Percentiles rank a stretch among this genome's conserved stretches.
phyloP scores from a whole-genome alignment of 177 flowering plant genomes.

The Vitis hybrid region DNA sequence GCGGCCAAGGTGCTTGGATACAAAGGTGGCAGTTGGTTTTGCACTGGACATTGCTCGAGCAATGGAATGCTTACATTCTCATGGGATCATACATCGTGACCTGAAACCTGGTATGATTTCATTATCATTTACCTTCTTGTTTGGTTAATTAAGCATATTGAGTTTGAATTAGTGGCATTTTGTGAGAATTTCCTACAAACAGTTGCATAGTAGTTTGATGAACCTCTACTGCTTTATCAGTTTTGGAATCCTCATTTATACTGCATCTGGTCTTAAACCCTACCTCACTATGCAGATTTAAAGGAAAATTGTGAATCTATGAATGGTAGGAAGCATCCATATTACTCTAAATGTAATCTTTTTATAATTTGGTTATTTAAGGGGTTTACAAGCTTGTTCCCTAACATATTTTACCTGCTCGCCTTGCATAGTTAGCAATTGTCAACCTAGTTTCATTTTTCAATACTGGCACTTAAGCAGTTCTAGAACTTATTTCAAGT shows the following conservation, averaged over 20 bases:
- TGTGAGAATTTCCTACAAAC: neutral
- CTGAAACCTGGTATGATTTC: conserved; percentile 70
- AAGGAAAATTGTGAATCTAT: neutral
- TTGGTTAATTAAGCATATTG: neutral
- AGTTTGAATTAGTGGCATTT: neutral
- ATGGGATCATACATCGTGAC: conserved; percentile 92
- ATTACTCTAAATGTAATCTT: too few relatives aligned
- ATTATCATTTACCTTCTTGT: neutral
- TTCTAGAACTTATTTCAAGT: too few relatives aligned
- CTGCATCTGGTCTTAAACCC: neutral
- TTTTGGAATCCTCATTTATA: neutral
- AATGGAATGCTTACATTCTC: conserved; percentile 85
- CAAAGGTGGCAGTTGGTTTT: conserved; percentile 58
- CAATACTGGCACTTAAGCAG: too few relatives aligned
- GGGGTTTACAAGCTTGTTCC: too few relatives aligned
- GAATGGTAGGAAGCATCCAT: neutral
- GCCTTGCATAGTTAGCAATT: too few relatives aligned
- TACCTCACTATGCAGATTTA: too few relatives aligned
- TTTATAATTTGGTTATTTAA: too few relatives aligned
- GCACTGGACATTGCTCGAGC: conserved; percentile 89
- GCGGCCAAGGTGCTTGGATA: conserved; percentile 66
- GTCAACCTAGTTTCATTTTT: too few relatives aligned
- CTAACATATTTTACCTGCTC: too few relatives aligned
- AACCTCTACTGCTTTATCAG: neutral
- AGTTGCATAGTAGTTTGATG: neutral